A percentile compares a stretch with the other conserved stretches of the same genome.
phyloP scores from a whole-genome alignment of 2,329 filamentous ascomycete species.

The Trichoderma sp. region DNA sequence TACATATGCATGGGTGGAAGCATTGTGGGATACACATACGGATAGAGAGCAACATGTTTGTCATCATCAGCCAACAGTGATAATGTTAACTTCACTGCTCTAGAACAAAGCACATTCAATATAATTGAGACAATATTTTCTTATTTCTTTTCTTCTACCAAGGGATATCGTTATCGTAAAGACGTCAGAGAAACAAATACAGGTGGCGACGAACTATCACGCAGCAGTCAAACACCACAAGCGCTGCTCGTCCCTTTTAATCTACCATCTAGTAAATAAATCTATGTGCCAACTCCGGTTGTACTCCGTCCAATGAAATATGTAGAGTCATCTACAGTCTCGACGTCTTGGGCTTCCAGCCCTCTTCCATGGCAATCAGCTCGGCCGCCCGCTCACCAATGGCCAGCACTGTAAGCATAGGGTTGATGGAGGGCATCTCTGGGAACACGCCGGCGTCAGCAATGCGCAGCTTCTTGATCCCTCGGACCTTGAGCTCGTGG shows the following conservation, averaged over 20 bases:
- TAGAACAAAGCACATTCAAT: neutral
- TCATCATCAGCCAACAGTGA: neutral
- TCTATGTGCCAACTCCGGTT: neutral
- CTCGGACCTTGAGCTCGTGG: conserved; percentile 66
- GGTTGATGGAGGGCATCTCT: conserved; percentile 82
- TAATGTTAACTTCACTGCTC: neutral
- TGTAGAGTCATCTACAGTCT: conserved; percentile 29
- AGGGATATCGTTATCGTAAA: neutral
- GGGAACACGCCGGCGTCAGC: conserved; percentile 88
- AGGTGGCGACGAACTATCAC: neutral
- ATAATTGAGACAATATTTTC: neutral
- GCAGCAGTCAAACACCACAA: neutral
- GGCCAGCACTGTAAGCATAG: conserved; percentile 83
- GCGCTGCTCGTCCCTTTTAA: neutral
- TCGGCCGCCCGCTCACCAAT: conserved; percentile 83
- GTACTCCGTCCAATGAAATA: neutral
- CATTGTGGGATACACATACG: neutral
- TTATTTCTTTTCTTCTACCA: neutral
- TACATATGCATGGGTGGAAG: neutral
- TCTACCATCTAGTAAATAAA: neutral
- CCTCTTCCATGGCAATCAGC: conserved; percentile 69
- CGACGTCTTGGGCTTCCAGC: conserved; percentile 37
- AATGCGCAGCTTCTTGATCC: conserved; percentile 71
- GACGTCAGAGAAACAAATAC: neutral
- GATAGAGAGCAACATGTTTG: neutral